phyloP scores from a whole-genome alignment of 1,284 basidiomycete genomes.

The Malassezia pachydermatis region DNA sequence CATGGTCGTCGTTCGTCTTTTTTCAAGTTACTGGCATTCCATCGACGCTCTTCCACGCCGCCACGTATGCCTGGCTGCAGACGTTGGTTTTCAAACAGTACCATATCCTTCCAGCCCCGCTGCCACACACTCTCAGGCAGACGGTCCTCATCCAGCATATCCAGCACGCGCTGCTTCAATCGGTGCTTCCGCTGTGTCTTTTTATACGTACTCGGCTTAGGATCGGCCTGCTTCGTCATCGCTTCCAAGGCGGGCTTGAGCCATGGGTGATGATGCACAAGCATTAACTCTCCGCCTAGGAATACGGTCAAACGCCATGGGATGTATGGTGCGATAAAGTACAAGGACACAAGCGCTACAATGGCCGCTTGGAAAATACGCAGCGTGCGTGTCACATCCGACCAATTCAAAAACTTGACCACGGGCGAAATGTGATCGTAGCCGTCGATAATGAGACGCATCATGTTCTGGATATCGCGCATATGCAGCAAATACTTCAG shows the following conservation, averaged over 20 bases:
- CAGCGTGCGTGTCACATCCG: constrained; percentile 36
- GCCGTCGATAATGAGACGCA: constrained; percentile 43
- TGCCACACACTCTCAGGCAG: constrained; percentile 41
- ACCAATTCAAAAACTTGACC: constrained; percentile 47
- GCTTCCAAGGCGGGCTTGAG: constrained; percentile 36
- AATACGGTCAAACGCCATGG: constrained; percentile 38
- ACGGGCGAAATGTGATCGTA: constrained; percentile 41
- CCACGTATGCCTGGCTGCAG: constrained; percentile 16
- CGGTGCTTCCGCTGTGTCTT: constrained; percentile 29
- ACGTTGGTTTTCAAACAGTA: constrained; percentile 43
- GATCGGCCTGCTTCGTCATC: constrained; percentile 16
- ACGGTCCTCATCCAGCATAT: constrained; percentile 35
- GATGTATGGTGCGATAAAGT: constrained; percentile 37
- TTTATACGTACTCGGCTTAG: neutral
- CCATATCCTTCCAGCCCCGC: constrained; percentile 40
- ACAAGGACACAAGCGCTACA: constrained; percentile 32
- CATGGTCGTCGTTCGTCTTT: constrained; percentile 34
- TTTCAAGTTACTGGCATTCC: constrained; percentile 27
- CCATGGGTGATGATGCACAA: constrained; percentile 44
- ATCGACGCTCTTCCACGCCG: constrained; percentile 20
- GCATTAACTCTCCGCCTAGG: constrained; percentile 38
- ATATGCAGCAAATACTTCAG: constrained; percentile 44
- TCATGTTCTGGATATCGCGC: constrained; percentile 49
- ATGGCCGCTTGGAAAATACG: constrained; percentile 38
- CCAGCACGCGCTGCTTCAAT: constrained; percentile 10